Conservation (phyloP, 1,284 basidiomycete species). For the Afroboletus lepidellus region DNA sequence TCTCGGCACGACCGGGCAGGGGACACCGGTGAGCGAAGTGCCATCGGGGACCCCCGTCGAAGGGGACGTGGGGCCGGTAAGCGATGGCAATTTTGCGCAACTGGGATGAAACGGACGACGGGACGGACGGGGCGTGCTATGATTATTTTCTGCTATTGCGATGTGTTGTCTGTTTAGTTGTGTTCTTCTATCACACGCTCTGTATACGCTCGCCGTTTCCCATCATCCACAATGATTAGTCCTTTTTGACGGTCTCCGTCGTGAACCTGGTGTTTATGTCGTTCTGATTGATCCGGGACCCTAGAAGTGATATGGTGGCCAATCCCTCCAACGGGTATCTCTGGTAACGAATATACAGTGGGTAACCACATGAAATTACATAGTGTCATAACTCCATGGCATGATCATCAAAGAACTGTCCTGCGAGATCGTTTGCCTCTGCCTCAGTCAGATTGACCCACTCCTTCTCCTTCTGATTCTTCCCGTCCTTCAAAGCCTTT, state of each 20-base stretch:
- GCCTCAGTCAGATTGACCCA: slow-evolving; percentile 4
- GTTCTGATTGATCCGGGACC: too few species aligned
- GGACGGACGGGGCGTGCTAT: slow-evolving; percentile 11
- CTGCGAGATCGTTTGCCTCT: slow-evolving; percentile 9
- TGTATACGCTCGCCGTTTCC: slow-evolving; percentile 17
- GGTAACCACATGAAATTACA: too few species aligned
- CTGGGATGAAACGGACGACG: slow-evolving; percentile 29
- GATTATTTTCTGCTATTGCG: slow-evolving; percentile 30
- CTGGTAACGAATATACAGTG: background rate
- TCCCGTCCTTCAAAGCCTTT: slow-evolving; percentile 12
- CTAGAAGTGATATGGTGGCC: too few species aligned
- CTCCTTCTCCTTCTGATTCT: slow-evolving; percentile 14
- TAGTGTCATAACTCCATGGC: slow-evolving; percentile 11
- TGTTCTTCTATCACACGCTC: slow-evolving; percentile 5
- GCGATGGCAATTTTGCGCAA: slow-evolving; percentile 47
- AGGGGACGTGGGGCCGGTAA: slow-evolving; percentile 43
- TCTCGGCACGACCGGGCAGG: slow-evolving; percentile 56
- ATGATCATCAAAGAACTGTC: slow-evolving; percentile 13
- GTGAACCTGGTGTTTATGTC: too few species aligned
- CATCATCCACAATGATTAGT: slow-evolving; percentile 16
- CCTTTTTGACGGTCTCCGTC: background rate
- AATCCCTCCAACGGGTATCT: background rate
- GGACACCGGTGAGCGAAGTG: slow-evolving; percentile 53
- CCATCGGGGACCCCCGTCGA: slow-evolving; percentile 37
- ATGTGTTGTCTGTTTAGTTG: slow-evolving; percentile 20